phyloP scores from a whole-genome alignment of 768 basidiomycete genomes.

The Suillus placidus region DNA sequence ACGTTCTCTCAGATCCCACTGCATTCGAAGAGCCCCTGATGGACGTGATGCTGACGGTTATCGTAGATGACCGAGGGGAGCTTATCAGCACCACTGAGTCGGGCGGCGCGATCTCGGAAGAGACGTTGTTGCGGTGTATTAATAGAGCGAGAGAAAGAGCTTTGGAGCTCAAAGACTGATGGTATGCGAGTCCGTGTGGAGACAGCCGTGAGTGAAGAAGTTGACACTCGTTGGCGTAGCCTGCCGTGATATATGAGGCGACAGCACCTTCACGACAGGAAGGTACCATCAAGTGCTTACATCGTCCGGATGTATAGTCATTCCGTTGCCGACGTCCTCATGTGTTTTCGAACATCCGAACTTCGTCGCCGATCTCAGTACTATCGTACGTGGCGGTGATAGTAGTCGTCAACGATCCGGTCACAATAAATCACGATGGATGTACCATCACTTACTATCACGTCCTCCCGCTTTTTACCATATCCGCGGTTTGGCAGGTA shows the following conservation, averaged over 20 bases:
- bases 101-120: conserved; percentile 37
- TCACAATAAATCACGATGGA: background rate
- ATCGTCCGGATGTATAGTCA: background rate
- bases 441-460: background rate
- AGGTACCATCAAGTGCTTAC: background rate
- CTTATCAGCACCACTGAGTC: conserved; percentile 58
- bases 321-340: background rate
- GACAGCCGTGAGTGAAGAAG: background rate
- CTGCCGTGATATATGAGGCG: background rate
- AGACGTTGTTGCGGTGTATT: conserved; percentile 6
- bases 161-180: conserved; percentile 3
- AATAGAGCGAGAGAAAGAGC: conserved; percentile 12
- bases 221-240: background rate
- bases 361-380: background rate
- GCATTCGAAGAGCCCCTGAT: conserved; percentile 90
- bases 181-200: background rate
- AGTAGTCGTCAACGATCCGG: background rate
- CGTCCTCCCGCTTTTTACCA: background rate
- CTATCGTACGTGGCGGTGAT: background rate
- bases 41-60: conserved; percentile 67
- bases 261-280: background rate
- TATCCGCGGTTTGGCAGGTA: background rate
- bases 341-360: background rate
- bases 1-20: conserved; percentile 80
- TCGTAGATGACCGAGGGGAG: conserved; percentile 52